Evolutionary conservation across 805 yeast genomes (phyloP), one percentile per base, ranked within the genome.

Genomic region (Ogataea methanolica): DNA sequence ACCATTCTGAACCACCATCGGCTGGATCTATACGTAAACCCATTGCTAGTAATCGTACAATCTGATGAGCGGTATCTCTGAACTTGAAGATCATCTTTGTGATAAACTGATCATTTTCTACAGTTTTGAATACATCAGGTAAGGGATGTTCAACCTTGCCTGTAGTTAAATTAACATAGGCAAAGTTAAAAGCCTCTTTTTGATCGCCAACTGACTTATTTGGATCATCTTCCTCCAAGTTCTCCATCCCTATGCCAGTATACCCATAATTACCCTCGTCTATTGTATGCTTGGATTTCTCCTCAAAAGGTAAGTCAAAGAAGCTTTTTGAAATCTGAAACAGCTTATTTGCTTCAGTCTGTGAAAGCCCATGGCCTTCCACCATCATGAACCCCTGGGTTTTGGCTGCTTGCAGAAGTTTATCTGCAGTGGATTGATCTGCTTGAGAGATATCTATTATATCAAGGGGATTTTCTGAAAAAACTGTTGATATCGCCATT

Each of bases 121-220:
- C 63, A 29, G 67, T 68, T 41, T 66, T 48, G 48, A 83, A 80
- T 62, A 75, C 66, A 8, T 62, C 69, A 3, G 88, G 90, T 22
- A 82, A 59, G 4, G 63, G 63, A 71, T 66, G 37, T 60, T 54
- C 17, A 61, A 59, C 40, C 50, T 45, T 45, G 19, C 86, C 87
- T 19, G 74, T 71, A n/a, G 56, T 49, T 43, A 78, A 73, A 55
- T 78, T 63, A 51, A 82, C 69, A 22, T 67, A 61, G 31, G 81
- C 79, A 55, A 84, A 76, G 58, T 86, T 85, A 66, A 81, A 77
- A 0, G 85, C 88, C 60, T 82, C 85, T 56, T 82, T 82, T 36
- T 82, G 84, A 60, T 82, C 87, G 5, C 84, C 83, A 29, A 60
- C 56, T 7, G 53, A 48, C 38, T 58, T 56, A 36, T 53, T 55